These are phyloP conservation scores for Ophiostoma novo-ulmi DNA, from an alignment of 2,329 filamentous ascomycete species.

Conservation along the genomic window DNA sequence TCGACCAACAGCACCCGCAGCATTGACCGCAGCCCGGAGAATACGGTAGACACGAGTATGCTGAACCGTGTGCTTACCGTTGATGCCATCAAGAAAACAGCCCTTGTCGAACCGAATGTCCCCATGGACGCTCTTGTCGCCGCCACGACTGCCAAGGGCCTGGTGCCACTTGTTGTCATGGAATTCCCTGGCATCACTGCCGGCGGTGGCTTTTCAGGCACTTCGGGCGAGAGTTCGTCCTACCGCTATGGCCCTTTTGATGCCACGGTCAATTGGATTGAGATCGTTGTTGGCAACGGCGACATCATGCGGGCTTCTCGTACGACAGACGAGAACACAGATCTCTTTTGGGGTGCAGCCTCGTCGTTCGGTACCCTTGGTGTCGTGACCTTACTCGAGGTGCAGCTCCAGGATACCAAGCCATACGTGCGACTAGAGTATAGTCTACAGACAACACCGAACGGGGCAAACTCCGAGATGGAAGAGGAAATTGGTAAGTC, in stretches of 20 bases:
- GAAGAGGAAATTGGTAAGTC: conserved; percentile 31
- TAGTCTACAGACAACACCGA: conserved; percentile 40
- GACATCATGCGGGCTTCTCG: conserved; percentile 46
- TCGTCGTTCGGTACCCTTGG: conserved; percentile 59
- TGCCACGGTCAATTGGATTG: conserved; percentile 54
- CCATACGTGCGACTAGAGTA: conserved; percentile 55
- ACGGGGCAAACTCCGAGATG: conserved; percentile 42
- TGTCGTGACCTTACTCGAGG: conserved; percentile 54
- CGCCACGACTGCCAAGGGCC: conserved; percentile 48
- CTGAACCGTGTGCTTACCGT: conserved; percentile 61
- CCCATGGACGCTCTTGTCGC: conserved; percentile 61
- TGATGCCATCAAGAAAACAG: conserved; percentile 49
- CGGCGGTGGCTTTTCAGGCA: conserved; percentile 62
- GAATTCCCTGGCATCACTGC: conserved; percentile 67
- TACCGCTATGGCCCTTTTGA: conserved; percentile 65
- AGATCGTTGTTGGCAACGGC: conserved; percentile 59
- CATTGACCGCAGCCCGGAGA: conserved; percentile 44
- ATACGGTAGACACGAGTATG: conserved; percentile 61
- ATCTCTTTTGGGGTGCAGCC: conserved; percentile 56
- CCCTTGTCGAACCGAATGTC: conserved; percentile 63
- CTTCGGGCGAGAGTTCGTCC: conserved; percentile 61
- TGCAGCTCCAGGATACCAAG: conserved; percentile 51
- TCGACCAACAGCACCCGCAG: conserved; percentile 70
- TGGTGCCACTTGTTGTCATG: conserved; percentile 63
- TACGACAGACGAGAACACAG: conserved; percentile 38